These are phyloP conservation scores for Pleurostoma richardsiae DNA, from an alignment of 2,329 filamentous ascomycete genomes.

Conservation along the genomic window DNA sequence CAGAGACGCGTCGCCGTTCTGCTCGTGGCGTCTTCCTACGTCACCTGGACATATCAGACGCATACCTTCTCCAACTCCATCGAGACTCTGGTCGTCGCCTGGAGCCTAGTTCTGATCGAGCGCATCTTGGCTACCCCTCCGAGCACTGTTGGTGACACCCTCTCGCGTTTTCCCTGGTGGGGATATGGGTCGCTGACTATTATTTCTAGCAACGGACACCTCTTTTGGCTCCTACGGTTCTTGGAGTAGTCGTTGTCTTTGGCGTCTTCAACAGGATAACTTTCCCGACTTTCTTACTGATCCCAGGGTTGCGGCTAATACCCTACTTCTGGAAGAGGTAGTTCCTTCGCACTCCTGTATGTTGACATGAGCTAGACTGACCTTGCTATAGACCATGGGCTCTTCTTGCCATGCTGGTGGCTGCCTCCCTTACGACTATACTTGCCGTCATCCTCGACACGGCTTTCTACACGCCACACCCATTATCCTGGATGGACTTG, in stretches of 20 bases:
- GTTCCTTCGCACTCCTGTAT: constrained; percentile 19
- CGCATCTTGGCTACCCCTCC: constrained; percentile 60
- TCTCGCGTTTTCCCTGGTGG: no score
- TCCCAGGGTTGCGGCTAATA: constrained; percentile 77
- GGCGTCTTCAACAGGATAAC: constrained; percentile 96
- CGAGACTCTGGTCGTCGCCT: constrained; percentile 87
- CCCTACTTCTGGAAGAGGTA: constrained; percentile 82
- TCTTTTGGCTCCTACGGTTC: constrained; percentile 67
- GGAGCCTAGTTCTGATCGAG: constrained; percentile 88
- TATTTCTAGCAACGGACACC: constrained; percentile 63
- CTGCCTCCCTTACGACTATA: constrained; percentile 62
- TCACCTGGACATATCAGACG: constrained; percentile 97
- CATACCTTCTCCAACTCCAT: constrained; percentile 98
- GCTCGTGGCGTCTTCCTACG: constrained; percentile 90
- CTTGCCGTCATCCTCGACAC: constrained; percentile 81
- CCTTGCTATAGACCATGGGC: constrained; percentile 44
- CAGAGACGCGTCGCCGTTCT: constrained; percentile 70
- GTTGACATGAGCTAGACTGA: constrained; percentile 11
- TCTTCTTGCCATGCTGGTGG: constrained; percentile 58
- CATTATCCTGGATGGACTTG: constrained; percentile 61
- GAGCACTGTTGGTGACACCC: constrained; percentile 56
- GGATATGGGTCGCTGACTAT: constrained; percentile 14
- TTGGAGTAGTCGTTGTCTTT: constrained; percentile 77
- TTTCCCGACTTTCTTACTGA: constrained; percentile 85
- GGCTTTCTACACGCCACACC: constrained; percentile 66